Base-by-base conservation (phyloP, 106 monocot species). In the Platanthera zijinensis region DNA sequence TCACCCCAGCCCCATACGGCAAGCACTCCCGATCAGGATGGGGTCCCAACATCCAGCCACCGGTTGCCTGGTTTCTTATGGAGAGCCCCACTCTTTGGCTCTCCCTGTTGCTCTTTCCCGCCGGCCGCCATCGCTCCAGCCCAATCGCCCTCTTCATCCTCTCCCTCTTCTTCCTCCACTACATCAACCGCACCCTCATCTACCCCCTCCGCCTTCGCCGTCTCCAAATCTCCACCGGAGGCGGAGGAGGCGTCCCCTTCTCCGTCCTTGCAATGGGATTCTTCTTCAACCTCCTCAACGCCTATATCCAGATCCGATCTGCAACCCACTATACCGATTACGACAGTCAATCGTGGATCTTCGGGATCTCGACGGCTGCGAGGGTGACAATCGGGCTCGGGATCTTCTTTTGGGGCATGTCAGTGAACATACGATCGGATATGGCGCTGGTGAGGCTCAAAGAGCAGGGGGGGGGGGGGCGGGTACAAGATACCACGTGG, bases 21-120 rank as follows among this genome's bases (percentile, higher is more conserved):
- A 78, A 80, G 75, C 88, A 87, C 78, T 52, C 12, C 75, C 85
- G 85, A 19, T 39, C 83, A 4, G 95, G 92, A 1, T 92, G 88
- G 88, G 90, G 92, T n/a, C 88, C 83, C 49, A 10, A 64, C 10
- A 46, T 95, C 53, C 82, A 88, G n/a, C 62, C 90, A 0, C 14
- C 85, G 1, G 72, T 86, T 17, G 90, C 86, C 51, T 95, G 95
- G 95, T 82, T 89, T 80, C 76, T 92, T 15, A 92, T 95, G 92
- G 95, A 92, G 77, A 82, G 80, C 77, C 90, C 92, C 48, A 85
- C 88, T 47, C 83, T 90, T 17, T 88, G 90, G 86, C 83, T 90
- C 76, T 67, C 84, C 18, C 54, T 79, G 64, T 45, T 84, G 57
- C 77, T 90, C 76, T 76, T 81, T 82, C 85, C 82, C 66, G 68